Evolutionary conservation across 768 basidiomycete genomes (phyloP).

Genomic region (Tephrocybe sp.): DNA sequence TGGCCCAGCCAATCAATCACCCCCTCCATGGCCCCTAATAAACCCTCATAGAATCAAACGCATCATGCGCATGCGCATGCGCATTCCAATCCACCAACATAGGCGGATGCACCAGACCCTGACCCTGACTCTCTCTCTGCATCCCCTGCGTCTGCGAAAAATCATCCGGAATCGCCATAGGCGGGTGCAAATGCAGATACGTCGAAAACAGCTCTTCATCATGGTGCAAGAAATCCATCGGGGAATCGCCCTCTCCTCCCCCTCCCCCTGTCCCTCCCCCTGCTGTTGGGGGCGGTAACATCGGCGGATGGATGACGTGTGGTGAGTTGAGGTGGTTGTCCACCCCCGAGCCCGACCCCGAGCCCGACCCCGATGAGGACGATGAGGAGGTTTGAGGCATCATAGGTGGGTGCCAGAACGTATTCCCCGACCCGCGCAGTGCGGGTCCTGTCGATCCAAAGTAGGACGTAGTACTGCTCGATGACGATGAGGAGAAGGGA

Average conservation of each 20-base stretch:
- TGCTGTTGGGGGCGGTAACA: slow-evolving; percentile 55
- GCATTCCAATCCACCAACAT: slow-evolving; percentile 24
- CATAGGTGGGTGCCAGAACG: slow-evolving; percentile 82
- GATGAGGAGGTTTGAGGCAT: slow-evolving; percentile 53
- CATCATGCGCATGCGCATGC: slow-evolving; percentile 19
- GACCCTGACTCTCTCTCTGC: too few relatives aligned
- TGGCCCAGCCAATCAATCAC: too few relatives aligned
- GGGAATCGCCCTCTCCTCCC: slow-evolving; percentile 62
- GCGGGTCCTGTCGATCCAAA: slow-evolving; percentile 42
- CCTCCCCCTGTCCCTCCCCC: too few relatives aligned
- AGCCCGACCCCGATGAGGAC: too few relatives aligned
- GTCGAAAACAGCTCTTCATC: slow-evolving; percentile 64
- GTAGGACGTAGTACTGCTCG: slow-evolving; percentile 4
- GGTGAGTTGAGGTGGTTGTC: slow-evolving; percentile 55
- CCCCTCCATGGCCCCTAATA: too few relatives aligned
- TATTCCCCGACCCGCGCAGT: slow-evolving; percentile 54
- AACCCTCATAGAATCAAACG: slow-evolving; percentile 24
- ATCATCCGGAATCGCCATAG: slow-evolving; percentile 41
- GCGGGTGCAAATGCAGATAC: slow-evolving; percentile 45
- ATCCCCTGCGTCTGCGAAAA: slow-evolving; percentile 4
- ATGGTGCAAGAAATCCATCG: slow-evolving; percentile 69
- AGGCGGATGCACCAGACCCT: slow-evolving; percentile 18
- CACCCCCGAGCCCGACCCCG: too few relatives aligned
- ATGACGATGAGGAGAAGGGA: slow-evolving; percentile 48
- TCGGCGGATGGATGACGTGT: slow-evolving; percentile 64